Conservation (phyloP, 768 basidiomycete genomes). For the Trametes cinnabarina region DNA sequence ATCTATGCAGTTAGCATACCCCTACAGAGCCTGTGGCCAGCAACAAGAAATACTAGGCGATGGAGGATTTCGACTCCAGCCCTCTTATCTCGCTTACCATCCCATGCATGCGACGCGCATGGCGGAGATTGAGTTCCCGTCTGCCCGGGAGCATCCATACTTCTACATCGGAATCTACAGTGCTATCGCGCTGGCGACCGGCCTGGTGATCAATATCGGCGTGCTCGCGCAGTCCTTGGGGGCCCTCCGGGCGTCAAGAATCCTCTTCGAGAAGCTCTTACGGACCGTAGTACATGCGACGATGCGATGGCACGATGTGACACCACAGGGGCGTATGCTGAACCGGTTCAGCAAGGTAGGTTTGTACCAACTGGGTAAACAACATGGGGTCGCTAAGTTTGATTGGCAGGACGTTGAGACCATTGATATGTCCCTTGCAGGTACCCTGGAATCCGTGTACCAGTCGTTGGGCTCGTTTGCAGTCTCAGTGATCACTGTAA, state of each 20-base stretch:
- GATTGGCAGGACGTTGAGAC: constrained; percentile 92
- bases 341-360: constrained; percentile 84
- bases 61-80: constrained; percentile 24
- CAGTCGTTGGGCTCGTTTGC: constrained; percentile 74
- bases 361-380: too few relatives aligned
- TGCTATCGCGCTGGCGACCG: constrained; percentile 51
- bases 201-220: constrained; percentile 45
- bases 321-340: constrained; percentile 83
- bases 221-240: constrained; percentile 60
- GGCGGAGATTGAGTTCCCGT: constrained; percentile 34
- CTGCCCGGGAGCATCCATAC: constrained; percentile 57
- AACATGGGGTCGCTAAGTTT: too few relatives aligned
- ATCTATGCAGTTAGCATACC: not conserved
- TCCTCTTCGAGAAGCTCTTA: constrained; percentile 51
- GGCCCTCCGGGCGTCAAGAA: constrained; percentile 39
- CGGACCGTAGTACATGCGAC: constrained; percentile 75
- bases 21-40: constrained; percentile 23
- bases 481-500: constrained; percentile 69
- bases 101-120: not conserved
- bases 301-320: constrained; percentile 82
- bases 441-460: constrained; percentile 73
- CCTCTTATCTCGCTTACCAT: constrained; percentile 17
- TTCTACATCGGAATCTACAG: constrained; percentile 74
- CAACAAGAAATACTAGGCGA: constrained; percentile 26
- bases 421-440: constrained; percentile 70